Conservation (phyloP, 495 filamentous ascomycete species). For the Xanthoparmelia taractica region DNA sequence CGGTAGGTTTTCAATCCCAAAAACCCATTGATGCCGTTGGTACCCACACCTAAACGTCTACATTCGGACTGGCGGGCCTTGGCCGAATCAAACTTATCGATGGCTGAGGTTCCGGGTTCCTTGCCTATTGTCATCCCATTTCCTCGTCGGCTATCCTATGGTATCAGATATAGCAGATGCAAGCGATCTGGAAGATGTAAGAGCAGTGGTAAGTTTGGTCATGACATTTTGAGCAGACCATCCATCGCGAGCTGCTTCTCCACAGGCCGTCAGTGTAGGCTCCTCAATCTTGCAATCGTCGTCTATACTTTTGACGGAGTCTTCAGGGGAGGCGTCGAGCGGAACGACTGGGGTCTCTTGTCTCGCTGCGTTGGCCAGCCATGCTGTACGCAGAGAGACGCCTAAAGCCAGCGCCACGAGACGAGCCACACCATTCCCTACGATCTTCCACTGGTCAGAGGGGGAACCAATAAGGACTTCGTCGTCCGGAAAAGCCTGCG, state of each 20-base stretch:
- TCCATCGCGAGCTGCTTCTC: not conserved
- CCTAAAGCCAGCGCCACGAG: constrained; percentile 47
- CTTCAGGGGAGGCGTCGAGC: not conserved
- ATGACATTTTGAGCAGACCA: not conserved
- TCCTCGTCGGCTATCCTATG: not conserved
- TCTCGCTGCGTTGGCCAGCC: constrained; percentile 23
- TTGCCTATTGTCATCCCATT: not conserved
- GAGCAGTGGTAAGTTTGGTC: not conserved
- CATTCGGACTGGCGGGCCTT: not conserved
- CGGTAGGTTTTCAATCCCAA: not conserved
- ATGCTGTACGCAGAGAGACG: constrained; percentile 50
- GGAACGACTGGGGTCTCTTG: not conserved
- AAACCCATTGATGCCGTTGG: not conserved
- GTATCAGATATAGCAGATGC: not conserved
- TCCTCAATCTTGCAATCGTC: not conserved
- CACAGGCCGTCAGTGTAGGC: not conserved
- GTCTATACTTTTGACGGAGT: not conserved
- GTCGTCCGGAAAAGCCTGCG: constrained; percentile 58
- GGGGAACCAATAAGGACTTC: constrained; percentile 56
- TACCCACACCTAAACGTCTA: too few species aligned
- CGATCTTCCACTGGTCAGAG: constrained; percentile 48
- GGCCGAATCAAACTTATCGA: not conserved
- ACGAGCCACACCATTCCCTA: constrained; percentile 68
- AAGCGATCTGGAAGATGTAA: not conserved
- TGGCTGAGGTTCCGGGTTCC: not conserved